Conservation (phyloP, 306 rosid genomes). For the Medicago arabica region DNA sequence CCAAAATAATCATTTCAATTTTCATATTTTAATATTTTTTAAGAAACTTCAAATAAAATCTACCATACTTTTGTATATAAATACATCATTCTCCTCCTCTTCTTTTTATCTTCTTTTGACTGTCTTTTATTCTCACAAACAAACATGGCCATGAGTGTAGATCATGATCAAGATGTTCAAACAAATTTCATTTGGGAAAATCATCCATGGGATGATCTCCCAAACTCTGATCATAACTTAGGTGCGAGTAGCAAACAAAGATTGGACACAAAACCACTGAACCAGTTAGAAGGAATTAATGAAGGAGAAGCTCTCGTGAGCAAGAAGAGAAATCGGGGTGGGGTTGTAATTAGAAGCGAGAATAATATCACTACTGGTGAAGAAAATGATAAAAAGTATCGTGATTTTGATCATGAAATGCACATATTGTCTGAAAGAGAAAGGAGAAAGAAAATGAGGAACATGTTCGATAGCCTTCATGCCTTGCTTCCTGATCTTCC, state of each 20-base stretch:
- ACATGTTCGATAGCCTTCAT: constrained; percentile 77
- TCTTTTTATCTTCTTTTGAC: background rate
- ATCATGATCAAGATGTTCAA: background rate
- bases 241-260: constrained; percentile 26
- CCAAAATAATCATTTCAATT: constrained; percentile 15
- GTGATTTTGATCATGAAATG: constrained; percentile 53
- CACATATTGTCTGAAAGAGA: constrained; percentile 84
- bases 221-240: constrained; percentile 38
- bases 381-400: constrained; percentile 18
- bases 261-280: constrained; percentile 3
- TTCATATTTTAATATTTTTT: background rate
- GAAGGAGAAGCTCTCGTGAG: background rate
- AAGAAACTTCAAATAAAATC: constrained; percentile 1
- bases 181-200: constrained; percentile 34
- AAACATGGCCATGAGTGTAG: constrained; percentile 32
- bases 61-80: constrained; percentile 26
- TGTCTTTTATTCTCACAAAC: background rate
- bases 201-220: constrained; percentile 43
- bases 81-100: background rate
- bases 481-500: constrained; percentile 80
- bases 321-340: constrained; percentile 25
- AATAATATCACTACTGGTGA: background rate
- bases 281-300: background rate
- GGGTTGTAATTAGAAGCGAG: background rate
- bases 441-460: constrained; percentile 87